Conservation (phyloP, 2,329 filamentous ascomycete genomes). For the Fusarium newnesense region DNA sequence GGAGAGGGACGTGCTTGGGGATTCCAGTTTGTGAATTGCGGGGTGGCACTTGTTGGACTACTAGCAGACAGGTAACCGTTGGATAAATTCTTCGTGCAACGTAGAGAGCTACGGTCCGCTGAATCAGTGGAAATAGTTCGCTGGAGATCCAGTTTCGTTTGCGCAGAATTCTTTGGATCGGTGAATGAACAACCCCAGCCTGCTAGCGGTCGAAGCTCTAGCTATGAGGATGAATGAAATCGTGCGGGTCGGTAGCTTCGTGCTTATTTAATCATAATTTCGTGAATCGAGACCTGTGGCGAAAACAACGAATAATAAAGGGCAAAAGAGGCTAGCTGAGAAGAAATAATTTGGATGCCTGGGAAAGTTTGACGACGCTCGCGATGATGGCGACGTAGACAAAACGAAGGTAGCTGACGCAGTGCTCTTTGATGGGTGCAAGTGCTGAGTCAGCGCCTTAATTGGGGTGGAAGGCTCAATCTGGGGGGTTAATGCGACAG, state of each 20-base stretch:
- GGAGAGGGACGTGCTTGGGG: slow-evolving; percentile 8
- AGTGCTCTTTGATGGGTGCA: slow-evolving; percentile 9
- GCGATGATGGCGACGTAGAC: slow-evolving; percentile 28
- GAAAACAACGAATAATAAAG: not conserved
- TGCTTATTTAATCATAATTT: slow-evolving; percentile 37
- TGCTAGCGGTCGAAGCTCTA: slow-evolving; percentile 23
- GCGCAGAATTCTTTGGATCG: not conserved
- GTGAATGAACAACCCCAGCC: not conserved
- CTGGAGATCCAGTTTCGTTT: not conserved
- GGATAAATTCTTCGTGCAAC: not conserved
- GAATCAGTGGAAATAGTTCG: not conserved
- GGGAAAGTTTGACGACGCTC: slow-evolving; percentile 25
- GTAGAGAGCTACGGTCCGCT: not conserved
- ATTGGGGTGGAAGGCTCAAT: not conserved
- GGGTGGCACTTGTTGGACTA: slow-evolving; percentile 20
- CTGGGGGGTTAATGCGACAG: not conserved
- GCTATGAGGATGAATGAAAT: slow-evolving; percentile 29
- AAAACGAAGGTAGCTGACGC: slow-evolving; percentile 33
- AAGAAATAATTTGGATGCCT: slow-evolving; percentile 8
- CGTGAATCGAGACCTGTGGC: not conserved
- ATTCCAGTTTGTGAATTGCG: slow-evolving; percentile 18
- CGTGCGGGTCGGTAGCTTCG: slow-evolving; percentile 23
- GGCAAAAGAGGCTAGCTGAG: not conserved
- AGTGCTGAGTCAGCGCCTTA: slow-evolving; percentile 16
- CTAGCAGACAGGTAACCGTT: not conserved